These are phyloP conservation scores for Albizia julibrissin DNA, from an alignment of 306 rosid species.

Conservation along the genomic window DNA sequence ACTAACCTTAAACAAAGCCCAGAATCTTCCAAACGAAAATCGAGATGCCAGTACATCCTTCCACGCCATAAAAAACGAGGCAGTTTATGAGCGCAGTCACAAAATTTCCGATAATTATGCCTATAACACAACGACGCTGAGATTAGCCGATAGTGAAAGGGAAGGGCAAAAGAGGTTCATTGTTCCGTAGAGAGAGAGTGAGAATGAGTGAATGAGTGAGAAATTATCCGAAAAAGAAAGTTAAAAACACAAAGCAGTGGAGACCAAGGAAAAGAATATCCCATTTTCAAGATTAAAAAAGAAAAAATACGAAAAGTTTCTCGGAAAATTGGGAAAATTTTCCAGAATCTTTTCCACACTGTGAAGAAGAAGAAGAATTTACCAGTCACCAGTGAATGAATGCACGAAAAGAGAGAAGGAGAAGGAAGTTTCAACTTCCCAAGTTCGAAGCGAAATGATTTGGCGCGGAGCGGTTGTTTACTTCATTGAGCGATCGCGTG, in stretches of 20 bases:
- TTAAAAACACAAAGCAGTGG: background rate
- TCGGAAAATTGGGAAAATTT: background rate
- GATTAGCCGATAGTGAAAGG: background rate
- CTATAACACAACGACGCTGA: constrained; percentile 8
- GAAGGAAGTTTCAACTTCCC: background rate
- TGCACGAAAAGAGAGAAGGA: background rate
- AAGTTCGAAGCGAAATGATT: constrained; percentile 31
- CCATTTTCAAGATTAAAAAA: background rate
- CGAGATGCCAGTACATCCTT: constrained; percentile 9
- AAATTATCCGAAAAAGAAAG: constrained; percentile 38
- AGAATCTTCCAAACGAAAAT: constrained; percentile 30
- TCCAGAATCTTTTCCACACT: background rate
- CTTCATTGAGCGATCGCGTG: background rate
- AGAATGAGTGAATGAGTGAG: background rate
- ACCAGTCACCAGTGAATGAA: background rate
- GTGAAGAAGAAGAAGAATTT: constrained; percentile 4
- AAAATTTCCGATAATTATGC: constrained; percentile 17
- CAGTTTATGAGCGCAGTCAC: constrained; percentile 2
- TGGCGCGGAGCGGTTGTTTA: constrained; percentile 35
- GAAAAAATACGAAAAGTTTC: background rate
- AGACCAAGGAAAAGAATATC: background rate
- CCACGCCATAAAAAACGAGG: constrained; percentile 34
- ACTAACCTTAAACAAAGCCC: constrained; percentile 33
- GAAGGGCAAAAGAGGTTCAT: background rate
- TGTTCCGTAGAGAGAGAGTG: background rate